These are phyloP conservation scores for Exophiala xenobiotica DNA, from an alignment of 2,329 filamentous ascomycete genomes.

Conservation along the genomic window DNA sequence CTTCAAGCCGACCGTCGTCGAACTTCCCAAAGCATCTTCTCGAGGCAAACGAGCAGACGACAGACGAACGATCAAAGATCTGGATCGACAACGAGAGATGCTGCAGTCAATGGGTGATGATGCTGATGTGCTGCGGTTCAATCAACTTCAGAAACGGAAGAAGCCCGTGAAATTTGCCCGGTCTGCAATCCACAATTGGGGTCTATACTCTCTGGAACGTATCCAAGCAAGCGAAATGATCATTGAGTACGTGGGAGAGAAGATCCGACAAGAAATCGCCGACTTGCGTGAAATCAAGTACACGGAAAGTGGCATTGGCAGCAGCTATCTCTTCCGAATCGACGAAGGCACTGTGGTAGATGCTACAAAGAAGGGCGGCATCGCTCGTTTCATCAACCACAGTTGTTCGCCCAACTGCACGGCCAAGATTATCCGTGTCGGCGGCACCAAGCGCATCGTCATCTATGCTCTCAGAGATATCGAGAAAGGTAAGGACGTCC, in stretches of 20 bases:
- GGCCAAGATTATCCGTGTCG: conserved; percentile 98
- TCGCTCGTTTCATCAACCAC: conserved; percentile 96
- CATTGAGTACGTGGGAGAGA: conserved; percentile 98
- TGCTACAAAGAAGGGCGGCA: conserved; percentile 96
- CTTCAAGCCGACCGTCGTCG: conserved; percentile 74
- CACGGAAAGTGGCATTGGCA: conserved; percentile 93
- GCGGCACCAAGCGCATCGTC: conserved; percentile 96
- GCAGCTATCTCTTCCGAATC: conserved; percentile 96
- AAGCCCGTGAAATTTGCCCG: conserved; percentile 97
- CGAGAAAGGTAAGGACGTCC: conserved; percentile 69
- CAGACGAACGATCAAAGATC: conserved; percentile 86
- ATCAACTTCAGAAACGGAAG: conserved; percentile 98
- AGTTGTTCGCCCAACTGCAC: conserved; percentile 98
- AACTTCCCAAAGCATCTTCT: conserved; percentile 82
- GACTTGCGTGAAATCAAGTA: conserved; percentile 91
- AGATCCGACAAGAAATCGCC: conserved; percentile 95
- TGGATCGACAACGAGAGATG: conserved; percentile 85
- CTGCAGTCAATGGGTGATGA: conserved; percentile 71
- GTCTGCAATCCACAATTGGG: conserved; percentile 98
- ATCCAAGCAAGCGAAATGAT: conserved; percentile 99
- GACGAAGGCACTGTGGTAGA: conserved; percentile 97
- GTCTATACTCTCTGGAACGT: conserved; percentile 94
- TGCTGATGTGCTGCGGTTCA: conserved; percentile 85
- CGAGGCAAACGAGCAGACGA: conserved; percentile 94
- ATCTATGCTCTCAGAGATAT: conserved; percentile 98